Evolutionary conservation across 164 flowering plant genomes (phyloP).

Genomic region (Vitis amurensis): DNA sequence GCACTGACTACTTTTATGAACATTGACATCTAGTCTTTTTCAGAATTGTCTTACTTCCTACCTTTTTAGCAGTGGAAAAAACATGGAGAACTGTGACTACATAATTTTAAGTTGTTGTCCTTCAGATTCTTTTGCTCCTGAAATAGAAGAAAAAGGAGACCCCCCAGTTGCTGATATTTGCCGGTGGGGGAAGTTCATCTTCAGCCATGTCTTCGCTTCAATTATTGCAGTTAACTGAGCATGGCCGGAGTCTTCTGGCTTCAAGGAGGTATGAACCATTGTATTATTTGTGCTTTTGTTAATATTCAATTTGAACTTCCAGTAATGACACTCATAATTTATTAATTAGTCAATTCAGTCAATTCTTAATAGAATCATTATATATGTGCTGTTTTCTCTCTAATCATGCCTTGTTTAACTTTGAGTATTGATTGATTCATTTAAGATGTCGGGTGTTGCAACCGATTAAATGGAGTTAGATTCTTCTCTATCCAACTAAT

Average conservation of each 20-base stretch:
- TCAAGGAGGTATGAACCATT: conserved; percentile 67
- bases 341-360: not conserved
- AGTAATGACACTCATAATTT: not conserved
- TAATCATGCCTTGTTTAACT: too few species aligned
- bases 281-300: conserved; percentile 1
- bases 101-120: not conserved
- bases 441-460: too few species aligned
- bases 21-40: too few species aligned
- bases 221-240: conserved; percentile 84
- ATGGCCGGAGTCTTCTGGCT: conserved; percentile 67
- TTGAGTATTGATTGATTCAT: too few species aligned
- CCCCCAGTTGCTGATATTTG: conserved; percentile 7
- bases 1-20: too few species aligned
- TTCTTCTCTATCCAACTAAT: too few species aligned
- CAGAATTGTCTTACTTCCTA: too few species aligned
- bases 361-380: not conserved
- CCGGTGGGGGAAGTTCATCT: conserved; percentile 1
- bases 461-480: too few species aligned
- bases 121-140: conserved; percentile 7
- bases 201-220: conserved; percentile 86
- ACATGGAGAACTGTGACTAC: not conserved
- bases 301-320: not conserved
- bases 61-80: not conserved
- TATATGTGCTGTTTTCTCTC: too few species aligned
- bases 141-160: not conserved